A percentile compares a stretch with the other conserved stretches of the same genome.
phyloP scores from a whole-genome alignment of 768 basidiomycete genomes.

The Auriscalpium microsporum region DNA sequence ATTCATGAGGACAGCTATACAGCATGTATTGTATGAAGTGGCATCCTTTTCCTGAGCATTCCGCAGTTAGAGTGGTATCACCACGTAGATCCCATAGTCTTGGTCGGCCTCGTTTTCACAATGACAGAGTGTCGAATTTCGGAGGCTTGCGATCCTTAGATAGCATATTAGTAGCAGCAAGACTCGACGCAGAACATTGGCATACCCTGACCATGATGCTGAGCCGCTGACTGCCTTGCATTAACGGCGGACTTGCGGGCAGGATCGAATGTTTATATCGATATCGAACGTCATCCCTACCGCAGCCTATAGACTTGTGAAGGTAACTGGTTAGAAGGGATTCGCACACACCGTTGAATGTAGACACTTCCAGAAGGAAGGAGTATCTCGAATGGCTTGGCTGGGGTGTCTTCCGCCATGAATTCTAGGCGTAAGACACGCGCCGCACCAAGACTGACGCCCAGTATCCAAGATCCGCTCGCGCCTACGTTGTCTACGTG shows the following conservation, averaged over 20 bases:
- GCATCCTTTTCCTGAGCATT: not conserved
- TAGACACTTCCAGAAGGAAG: slow-evolving; percentile 86
- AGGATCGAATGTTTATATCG: slow-evolving; percentile 69
- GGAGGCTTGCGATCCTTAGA: not conserved
- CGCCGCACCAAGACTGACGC: slow-evolving; percentile 68
- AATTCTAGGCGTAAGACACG: slow-evolving; percentile 54
- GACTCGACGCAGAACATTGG: not conserved
- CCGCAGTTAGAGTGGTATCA: too few species aligned
- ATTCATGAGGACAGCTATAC: slow-evolving; percentile 1
- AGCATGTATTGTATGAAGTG: slow-evolving; percentile 2
- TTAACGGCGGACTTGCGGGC: slow-evolving; percentile 14
- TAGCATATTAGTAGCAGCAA: not conserved
- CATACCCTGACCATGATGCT: slow-evolving; percentile 82
- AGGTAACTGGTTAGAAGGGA: not conserved
- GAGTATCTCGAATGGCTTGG: slow-evolving; percentile 42
- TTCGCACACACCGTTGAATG: slow-evolving; percentile 52
- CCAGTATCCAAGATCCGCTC: slow-evolving; percentile 78
- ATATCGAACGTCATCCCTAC: slow-evolving; percentile 63
- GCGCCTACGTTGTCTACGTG: slow-evolving; percentile 76
- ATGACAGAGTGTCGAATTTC: too few species aligned
- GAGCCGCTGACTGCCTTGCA: slow-evolving; percentile 50
- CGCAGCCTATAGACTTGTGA: not conserved
- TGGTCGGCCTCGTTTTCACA: too few species aligned
- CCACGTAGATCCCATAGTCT: too few species aligned
- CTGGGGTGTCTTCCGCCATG: slow-evolving; percentile 21